Evolutionary conservation across 2,329 filamentous ascomycete genomes (phyloP).

Genomic region (Arthrobotrys sphaeroides): DNA sequence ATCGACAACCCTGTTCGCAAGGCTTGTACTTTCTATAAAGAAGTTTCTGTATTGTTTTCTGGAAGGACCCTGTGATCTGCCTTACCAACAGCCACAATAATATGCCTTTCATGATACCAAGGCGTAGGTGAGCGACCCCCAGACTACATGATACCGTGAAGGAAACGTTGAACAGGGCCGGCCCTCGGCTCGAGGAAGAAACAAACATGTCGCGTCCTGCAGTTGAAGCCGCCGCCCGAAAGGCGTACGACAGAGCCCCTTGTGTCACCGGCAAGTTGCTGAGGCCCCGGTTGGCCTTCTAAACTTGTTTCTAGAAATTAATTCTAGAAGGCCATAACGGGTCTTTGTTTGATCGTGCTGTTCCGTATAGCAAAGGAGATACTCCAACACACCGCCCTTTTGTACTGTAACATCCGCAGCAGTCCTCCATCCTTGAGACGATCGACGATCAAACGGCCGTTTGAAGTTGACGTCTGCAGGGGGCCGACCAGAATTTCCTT

Average conservation of each 20-base stretch:
- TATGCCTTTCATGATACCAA: constrained; percentile 1
- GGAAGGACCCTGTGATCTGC: constrained; percentile 39
- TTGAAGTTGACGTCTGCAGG: constrained; percentile 47
- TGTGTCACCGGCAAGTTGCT: constrained; percentile 4
- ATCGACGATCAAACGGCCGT: constrained; percentile 35
- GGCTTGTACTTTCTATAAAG: background rate
- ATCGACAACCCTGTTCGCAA: constrained; percentile 27
- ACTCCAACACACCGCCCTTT: constrained; percentile 3
- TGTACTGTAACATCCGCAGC: constrained; percentile 40
- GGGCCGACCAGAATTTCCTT: constrained; percentile 12
- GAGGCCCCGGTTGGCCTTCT: constrained; percentile 18
- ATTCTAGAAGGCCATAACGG: constrained; percentile 26
- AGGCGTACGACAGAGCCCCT: background rate
- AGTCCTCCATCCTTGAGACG: constrained; percentile 7
- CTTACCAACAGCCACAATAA: constrained; percentile 39
- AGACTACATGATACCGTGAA: too few species aligned
- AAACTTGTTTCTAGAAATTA: constrained; percentile 35
- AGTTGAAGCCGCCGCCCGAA: constrained; percentile 3
- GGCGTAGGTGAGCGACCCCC: too few species aligned
- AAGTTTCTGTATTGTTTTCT: background rate
- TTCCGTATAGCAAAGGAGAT: constrained; percentile 26
- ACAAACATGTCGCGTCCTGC: constrained; percentile 7
- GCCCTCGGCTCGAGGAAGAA: background rate
- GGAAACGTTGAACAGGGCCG: background rate
- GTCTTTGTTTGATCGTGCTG: constrained; percentile 19